Evolutionary conservation across 352 stramenopile genomes (phyloP), one percentile per base, ranked within the genome.

Genomic region (Thalassiosira delicatula): DNA sequence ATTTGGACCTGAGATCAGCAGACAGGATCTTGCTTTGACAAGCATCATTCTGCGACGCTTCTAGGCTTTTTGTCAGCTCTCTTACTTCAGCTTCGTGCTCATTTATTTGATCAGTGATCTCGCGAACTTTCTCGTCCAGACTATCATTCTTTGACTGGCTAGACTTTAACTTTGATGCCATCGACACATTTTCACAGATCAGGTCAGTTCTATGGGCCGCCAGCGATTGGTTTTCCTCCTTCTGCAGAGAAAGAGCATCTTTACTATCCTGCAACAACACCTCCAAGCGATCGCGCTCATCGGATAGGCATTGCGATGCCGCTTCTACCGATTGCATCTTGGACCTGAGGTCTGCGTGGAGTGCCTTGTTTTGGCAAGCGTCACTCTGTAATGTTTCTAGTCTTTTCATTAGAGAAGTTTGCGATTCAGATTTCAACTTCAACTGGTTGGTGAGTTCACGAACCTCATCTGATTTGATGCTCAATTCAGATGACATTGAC

Each of bases 1-100:
- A 72, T 21, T 82, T 81, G 19, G 65, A 57, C 35, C 30, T 78
- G 0, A 86, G 53, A 40, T 82, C 66, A 5, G 66, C 44, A 21
- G 29, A 37, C 11, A 80, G 35, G 32, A 33, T 49, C 60, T 81
- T 69, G 29, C 19, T 57, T 40, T 42, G 35, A 33, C 11, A 17
- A 65, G 63, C 60, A 17, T 76, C 77, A 44, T 66, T 63, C 9
- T 77, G 54, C 11, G 23, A 25, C n/a, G 40, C 32, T 1, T 61
- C 27, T 0, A 81, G 30, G 30, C 61, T 69, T 42, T 42, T 12
- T 12, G 35, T 42, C 35, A 42, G 12, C 35, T 42, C 35, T 42
- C 35, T 42, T 12, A 42, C 35, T 42, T 42, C 12, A 12, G 35
- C 12, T 42, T 42, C 12, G 12, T 42, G 35, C 5, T 42, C 12